Evolutionary conservation across 257 asterid species (phyloP).

Genomic region (Rauvolfia tetraphylla): DNA sequence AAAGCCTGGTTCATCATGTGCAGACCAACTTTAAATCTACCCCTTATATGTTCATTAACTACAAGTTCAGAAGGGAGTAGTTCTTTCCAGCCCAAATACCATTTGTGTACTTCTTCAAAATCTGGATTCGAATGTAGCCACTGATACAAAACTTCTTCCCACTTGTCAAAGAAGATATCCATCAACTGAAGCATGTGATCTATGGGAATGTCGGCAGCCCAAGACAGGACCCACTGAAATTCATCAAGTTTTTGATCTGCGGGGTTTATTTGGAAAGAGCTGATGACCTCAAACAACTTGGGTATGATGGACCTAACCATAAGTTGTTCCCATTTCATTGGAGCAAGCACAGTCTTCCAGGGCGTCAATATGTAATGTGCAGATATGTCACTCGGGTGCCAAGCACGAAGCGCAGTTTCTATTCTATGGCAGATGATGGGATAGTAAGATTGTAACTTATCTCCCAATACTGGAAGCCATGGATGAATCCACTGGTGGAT

Average conservation of each 20-base stretch:
- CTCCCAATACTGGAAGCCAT: conserved; percentile 60
- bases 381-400: conserved; percentile 70
- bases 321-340: conserved; percentile 64
- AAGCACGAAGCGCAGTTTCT: conserved; percentile 63
- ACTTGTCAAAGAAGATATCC: conserved; percentile 63
- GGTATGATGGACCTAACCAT: conserved; percentile 52
- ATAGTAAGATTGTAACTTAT: conserved; percentile 49
- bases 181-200: conserved; percentile 63
- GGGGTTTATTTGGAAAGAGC: conserved; percentile 46
- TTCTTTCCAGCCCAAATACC: conserved; percentile 72
- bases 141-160: conserved; percentile 65
- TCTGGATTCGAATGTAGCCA: conserved; percentile 55
- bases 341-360: conserved; percentile 59
- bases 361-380: conserved; percentile 59
- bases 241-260: conserved; percentile 53
- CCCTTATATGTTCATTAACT: conserved; percentile 47
- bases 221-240: conserved; percentile 47
- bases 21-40: conserved; percentile 51
- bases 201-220: conserved; percentile 53
- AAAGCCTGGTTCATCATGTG: conserved; percentile 71
- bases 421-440: conserved; percentile 48
- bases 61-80: conserved; percentile 55
- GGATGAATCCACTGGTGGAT: conserved; percentile 72
- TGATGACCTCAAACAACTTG: conserved; percentile 44
- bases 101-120: conserved; percentile 59